These are phyloP conservation scores for Trichoderma sp. DNA, from an alignment of 2,329 filamentous ascomycete species.

Conservation along the genomic window DNA sequence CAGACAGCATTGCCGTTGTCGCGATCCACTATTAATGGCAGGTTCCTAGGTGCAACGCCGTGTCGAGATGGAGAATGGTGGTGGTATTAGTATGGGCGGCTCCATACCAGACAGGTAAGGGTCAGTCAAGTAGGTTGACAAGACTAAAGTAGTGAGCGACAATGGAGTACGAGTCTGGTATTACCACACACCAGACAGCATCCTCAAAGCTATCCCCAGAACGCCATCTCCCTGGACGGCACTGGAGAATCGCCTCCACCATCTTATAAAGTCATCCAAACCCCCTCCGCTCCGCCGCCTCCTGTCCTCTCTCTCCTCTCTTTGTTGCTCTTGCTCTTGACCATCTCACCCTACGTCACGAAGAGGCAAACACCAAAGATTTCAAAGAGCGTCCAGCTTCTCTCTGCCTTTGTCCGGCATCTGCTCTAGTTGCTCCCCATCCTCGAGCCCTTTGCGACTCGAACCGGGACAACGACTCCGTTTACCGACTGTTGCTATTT, in stretches of 20 bases:
- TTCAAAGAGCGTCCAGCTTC: not conserved
- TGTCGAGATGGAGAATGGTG: not conserved
- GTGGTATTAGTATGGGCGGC: not conserved
- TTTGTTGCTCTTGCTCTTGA: not conserved
- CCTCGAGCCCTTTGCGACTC: not conserved
- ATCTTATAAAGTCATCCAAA: conserved; percentile 22
- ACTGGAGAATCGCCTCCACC: conserved; percentile 22
- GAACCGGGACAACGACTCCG: not conserved
- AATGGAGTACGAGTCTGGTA: not conserved
- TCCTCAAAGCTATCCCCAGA: conserved; percentile 4
- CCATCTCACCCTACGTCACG: not conserved
- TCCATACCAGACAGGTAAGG: conserved; percentile 4
- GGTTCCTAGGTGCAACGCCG: not conserved
- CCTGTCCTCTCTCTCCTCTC: not conserved
- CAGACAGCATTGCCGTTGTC: not conserved
- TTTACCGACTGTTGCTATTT: not conserved
- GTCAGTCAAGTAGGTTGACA: not conserved
- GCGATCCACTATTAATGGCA: not conserved
- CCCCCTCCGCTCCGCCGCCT: conserved; percentile 12
- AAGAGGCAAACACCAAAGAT: not conserved
- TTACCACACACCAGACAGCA: not conserved
- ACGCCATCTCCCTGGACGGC: not conserved
- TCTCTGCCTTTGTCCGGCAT: not conserved
- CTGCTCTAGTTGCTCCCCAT: not conserved
- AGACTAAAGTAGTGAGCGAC: not conserved